These are phyloP conservation scores for Chloris gayana DNA, from an alignment of 176 grass and related monocot species.

Conservation along the genomic window DNA sequence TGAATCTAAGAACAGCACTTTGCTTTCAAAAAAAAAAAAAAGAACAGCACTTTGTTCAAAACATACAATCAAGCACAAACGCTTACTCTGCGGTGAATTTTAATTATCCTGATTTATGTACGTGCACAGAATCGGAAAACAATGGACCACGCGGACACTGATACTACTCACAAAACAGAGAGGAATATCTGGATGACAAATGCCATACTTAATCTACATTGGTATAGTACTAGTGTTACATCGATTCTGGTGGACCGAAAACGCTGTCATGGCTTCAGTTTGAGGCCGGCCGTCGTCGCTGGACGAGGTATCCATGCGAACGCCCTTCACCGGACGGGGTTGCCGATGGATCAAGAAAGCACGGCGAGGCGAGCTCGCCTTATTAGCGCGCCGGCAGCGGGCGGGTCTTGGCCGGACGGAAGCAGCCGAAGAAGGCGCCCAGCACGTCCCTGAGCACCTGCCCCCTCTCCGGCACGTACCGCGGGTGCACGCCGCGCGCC, in stretches of 20 bases:
- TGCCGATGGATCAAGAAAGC: not conserved
- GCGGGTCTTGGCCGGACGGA: slow-evolving; percentile 33
- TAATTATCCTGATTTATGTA: no score
- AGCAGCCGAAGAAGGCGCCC: slow-evolving; percentile 24
- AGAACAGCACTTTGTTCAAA: no score
- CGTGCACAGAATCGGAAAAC: no score
- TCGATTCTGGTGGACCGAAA: not conserved
- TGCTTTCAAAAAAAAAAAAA: no score
- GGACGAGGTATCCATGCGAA: not conserved
- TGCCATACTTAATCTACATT: not conserved
- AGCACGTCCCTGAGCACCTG: slow-evolving; percentile 42
- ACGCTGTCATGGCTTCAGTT: not conserved
- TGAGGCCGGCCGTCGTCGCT: not conserved
- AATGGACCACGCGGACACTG: no score
- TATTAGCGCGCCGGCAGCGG: slow-evolving; percentile 44
- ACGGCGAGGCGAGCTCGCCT: not conserved
- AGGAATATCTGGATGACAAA: not conserved
- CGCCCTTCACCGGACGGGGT: not conserved
- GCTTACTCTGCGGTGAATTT: no score
- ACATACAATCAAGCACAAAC: no score
- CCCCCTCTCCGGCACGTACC: slow-evolving; percentile 49
- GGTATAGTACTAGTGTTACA: not conserved
- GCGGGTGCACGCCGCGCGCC: slow-evolving; percentile 24
- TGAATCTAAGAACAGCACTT: no score
- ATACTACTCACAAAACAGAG: no score